A percentile compares a stretch with the other conserved stretches of the same genome.
Conservation (phyloP, 2,329 filamentous ascomycete species). For the Bipolaris oryzae region DNA sequence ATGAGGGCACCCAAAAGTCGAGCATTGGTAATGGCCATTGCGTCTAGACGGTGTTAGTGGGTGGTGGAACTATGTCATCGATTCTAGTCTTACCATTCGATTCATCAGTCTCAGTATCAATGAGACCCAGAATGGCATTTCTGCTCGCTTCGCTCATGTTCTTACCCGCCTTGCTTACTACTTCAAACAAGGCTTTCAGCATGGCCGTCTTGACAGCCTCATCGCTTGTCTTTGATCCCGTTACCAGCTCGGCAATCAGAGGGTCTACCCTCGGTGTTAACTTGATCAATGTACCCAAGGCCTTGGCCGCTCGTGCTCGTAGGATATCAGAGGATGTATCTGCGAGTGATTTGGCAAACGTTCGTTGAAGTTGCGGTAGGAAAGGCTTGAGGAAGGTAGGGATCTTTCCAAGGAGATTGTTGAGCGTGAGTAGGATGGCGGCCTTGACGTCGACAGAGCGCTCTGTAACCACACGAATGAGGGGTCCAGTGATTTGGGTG, state of each 20-base stretch:
- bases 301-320: slow-evolving; percentile 87
- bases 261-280: slow-evolving; percentile 95
- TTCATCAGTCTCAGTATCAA: slow-evolving; percentile 82
- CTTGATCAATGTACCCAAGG: slow-evolving; percentile 92
- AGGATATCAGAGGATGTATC: slow-evolving; percentile 90
- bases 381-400: slow-evolving; percentile 94
- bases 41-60: slow-evolving; percentile 47
- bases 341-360: slow-evolving; percentile 93
- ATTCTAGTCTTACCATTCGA: slow-evolving; percentile 61
- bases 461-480: slow-evolving; percentile 97
- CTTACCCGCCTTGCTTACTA: slow-evolving; percentile 89
- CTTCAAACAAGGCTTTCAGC: slow-evolving; percentile 95
- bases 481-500: slow-evolving; percentile 93
- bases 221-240: slow-evolving; percentile 91
- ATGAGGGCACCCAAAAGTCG: slow-evolving; percentile 88
- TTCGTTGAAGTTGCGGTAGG: slow-evolving; percentile 92
- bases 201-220: slow-evolving; percentile 90
- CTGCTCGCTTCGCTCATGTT: slow-evolving; percentile 95
- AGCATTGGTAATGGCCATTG: slow-evolving; percentile 87
- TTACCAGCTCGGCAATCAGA: slow-evolving; percentile 87
- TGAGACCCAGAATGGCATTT: slow-evolving; percentile 81
- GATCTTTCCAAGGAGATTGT: slow-evolving; percentile 96
- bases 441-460: slow-evolving; percentile 95
- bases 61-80: neutral
- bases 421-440: slow-evolving; percentile 90